Evolutionary conservation across 2,329 filamentous ascomycete genomes (phyloP), one percentile per base, ranked within the genome.

Genomic region (Colletotrichum tofieldiae): DNA sequence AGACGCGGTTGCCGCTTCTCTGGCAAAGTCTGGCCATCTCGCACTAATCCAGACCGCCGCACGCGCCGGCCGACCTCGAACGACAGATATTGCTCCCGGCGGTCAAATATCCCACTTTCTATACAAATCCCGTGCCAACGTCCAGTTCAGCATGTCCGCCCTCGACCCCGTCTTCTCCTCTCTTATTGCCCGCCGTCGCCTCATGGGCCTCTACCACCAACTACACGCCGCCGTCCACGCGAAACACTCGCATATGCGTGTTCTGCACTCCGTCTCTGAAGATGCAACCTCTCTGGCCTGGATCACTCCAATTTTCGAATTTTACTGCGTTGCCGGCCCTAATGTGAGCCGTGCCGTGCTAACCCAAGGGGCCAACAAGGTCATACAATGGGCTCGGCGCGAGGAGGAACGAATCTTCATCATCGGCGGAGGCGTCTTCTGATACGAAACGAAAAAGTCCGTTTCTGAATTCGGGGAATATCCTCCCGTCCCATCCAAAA

Each of bases 321-420:
- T 99, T 73, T 99, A 98, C 83, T 97, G 94, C 78, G 92, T 99
- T n/a, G 94, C 95, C 23, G 93, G 94, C 0, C 93, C 94, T 2
- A 92, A 92, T 75, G 83, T 89, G 45, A 89, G 89, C 37, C 85
- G 90, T 51, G 84, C 86, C 29, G 90, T 91, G 14, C 86, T 99
- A 77, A 94, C 94, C 12, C 93, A 96, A 80, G 94, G 93, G 14
- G 96, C 95, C 43, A 97, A 96, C 79, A 92, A 93, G 82, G 91
- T 99, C 61, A 92, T 97, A 7, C 93, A 96, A 79, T 99, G 96
- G 95, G 93, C 96, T 1, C 92, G 94, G 79, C 88, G 92, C 75
- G 96, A 99, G 82, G 96, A 98, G 82, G 95, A 98, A 82, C 88
- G 96, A 69, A 85, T 98, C 7, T 99, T 99, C 79, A 98, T 99